Conservation (phyloP, 306 rosid species). For the Benincasa hispida region DNA sequence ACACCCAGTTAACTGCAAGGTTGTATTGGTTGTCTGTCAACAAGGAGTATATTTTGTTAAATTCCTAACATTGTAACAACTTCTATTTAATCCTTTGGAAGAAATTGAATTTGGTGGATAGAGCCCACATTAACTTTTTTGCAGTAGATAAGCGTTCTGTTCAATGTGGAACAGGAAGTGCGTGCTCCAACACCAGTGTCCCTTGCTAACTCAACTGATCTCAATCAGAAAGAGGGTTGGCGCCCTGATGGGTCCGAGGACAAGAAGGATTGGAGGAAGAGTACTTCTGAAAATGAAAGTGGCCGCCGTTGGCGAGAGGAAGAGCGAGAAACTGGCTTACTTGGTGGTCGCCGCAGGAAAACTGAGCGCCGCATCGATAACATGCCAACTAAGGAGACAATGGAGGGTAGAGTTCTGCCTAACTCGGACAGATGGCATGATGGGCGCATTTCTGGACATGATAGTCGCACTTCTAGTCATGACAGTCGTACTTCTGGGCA, state of each 20-base stretch:
- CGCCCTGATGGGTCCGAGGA: conserved; percentile 44
- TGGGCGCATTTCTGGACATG: conserved; percentile 26
- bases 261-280: conserved; percentile 41
- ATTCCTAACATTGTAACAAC: background rate
- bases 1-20: background rate
- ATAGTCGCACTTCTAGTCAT: conserved; percentile 29
- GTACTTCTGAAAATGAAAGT: conserved; percentile 29
- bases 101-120: background rate
- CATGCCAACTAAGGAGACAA: conserved; percentile 25
- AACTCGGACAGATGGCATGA: conserved; percentile 44
- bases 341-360: conserved; percentile 46
- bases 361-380: conserved; percentile 37
- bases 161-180: conserved; percentile 23
- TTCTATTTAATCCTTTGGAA: background rate
- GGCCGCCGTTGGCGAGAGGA: conserved; percentile 61
- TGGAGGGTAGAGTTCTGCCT: conserved; percentile 30
- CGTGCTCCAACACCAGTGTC: conserved; percentile 31
- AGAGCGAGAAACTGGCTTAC: conserved; percentile 53
- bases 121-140: background rate
- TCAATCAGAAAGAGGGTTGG: conserved; percentile 43
- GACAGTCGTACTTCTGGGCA: conserved; percentile 12
- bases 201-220: conserved; percentile 24
- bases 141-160: background rate
- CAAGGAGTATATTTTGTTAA: background rate
- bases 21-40: background rate